A percentile compares a stretch with the other conserved stretches of the same genome.
Conservation (phyloP, 352 stramenopile genomes). For the Pythium monospermum region DNA sequence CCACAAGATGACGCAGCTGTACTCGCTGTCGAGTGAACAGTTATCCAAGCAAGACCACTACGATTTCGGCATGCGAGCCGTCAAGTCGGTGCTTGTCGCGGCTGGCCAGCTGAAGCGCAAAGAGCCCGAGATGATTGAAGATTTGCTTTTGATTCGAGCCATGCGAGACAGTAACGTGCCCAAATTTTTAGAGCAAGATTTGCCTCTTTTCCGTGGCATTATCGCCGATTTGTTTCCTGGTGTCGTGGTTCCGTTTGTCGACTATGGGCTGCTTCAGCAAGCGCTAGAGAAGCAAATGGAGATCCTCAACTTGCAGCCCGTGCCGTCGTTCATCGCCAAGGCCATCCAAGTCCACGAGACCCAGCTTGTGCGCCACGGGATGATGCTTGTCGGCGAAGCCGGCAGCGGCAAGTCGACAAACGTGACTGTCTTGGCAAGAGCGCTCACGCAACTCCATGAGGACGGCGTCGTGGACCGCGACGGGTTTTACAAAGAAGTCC, state of each 20-base stretch:
- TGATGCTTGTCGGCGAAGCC: conserved; percentile 93
- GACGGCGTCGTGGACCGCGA: conserved; percentile 80
- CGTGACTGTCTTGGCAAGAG: conserved; percentile 63
- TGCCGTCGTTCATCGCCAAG: conserved; percentile 83
- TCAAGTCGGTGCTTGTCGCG: conserved; percentile 93
- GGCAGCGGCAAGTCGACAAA: conserved; percentile 88
- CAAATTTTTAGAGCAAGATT: conserved; percentile 93
- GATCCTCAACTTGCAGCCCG: conserved; percentile 69
- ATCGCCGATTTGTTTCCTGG: conserved; percentile 93
- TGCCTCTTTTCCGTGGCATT: conserved; percentile 93
- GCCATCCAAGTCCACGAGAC: conserved; percentile 89
- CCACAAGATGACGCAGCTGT: conserved; percentile 94
- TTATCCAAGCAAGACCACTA: conserved; percentile 95
- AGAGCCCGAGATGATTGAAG: conserved; percentile 92
- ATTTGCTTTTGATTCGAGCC: conserved; percentile 92
- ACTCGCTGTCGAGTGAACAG: conserved; percentile 91
- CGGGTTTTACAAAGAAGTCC: conserved; percentile 86
- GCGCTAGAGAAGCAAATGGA: conserved; percentile 82
- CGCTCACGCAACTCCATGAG: conserved; percentile 67
- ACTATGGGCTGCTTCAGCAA: conserved; percentile 90
- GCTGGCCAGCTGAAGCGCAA: conserved; percentile 93
- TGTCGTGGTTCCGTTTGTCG: conserved; percentile 91
- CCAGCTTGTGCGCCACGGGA: conserved; percentile 89
- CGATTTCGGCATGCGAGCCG: conserved; percentile 92
- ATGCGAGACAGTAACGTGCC: conserved; percentile 96